Evolutionary conservation across 2,329 filamentous ascomycete species (phyloP).

Genomic region (Dactylellina leptospora): DNA sequence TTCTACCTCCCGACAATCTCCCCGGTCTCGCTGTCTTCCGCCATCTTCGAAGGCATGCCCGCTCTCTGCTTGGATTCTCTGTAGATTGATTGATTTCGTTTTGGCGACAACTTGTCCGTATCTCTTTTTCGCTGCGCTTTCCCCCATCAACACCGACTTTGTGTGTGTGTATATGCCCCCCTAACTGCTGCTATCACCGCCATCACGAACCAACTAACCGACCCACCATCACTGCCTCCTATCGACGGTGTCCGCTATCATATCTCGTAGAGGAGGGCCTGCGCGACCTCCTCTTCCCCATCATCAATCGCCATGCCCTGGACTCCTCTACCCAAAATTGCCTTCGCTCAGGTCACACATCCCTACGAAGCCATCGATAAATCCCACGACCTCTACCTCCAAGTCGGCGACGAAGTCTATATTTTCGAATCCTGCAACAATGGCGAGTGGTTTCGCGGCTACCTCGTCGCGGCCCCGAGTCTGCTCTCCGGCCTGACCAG

Average conservation of each 20-base stretch:
- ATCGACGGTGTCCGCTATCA: no score
- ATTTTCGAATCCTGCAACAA: slow-evolving; percentile 90
- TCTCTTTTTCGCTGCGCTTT: slow-evolving; percentile 16
- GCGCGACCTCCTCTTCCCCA: no score
- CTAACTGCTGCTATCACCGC: no score
- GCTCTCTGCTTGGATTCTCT: slow-evolving; percentile 37
- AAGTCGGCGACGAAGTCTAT: slow-evolving; percentile 97
- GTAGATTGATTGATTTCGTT: slow-evolving; percentile 35
- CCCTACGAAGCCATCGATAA: slow-evolving; percentile 87
- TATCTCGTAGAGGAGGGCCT: no score
- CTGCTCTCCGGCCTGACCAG: slow-evolving; percentile 90
- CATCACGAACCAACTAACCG: no score
- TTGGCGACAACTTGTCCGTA: background rate
- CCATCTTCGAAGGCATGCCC: slow-evolving; percentile 35
- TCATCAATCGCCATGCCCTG: slow-evolving; percentile 79
- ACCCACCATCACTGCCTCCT: no score
- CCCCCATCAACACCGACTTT: no score
- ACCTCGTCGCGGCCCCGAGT: slow-evolving; percentile 92
- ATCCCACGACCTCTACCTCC: slow-evolving; percentile 85
- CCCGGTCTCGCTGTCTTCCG: background rate
- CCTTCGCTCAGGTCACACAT: slow-evolving; percentile 95
- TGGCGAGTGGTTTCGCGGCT: slow-evolving; percentile 92
- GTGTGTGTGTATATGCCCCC: no score
- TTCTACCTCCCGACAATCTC: background rate
- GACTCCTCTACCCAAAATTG: slow-evolving; percentile 95